Percentiles rank a stretch among this genome's conserved stretches.
These are phyloP conservation scores for Kwoniella sp. DNA, from an alignment of 768 basidiomycete species.

Conservation along the genomic window DNA sequence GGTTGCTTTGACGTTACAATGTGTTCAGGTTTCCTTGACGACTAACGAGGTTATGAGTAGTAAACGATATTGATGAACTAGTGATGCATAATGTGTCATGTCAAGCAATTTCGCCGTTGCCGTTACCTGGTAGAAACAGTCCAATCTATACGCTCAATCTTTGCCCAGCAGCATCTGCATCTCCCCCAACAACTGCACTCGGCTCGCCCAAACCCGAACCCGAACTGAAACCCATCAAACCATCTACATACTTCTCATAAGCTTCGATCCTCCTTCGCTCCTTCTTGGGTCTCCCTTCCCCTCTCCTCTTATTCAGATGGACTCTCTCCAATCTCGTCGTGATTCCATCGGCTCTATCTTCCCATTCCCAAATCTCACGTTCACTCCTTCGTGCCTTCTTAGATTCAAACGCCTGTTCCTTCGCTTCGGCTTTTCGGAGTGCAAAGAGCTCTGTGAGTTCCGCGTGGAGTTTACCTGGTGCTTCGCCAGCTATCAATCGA, in stretches of 20 bases:
- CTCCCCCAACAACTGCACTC: not conserved
- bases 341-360: conserved; percentile 27
- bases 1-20: no score
- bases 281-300: conserved; percentile 30
- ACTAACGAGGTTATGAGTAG: no score
- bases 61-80: no score
- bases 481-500: conserved; percentile 22
- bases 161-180: not conserved
- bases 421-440: conserved; percentile 8
- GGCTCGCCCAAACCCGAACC: not conserved
- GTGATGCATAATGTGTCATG: not conserved
- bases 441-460: conserved; percentile 8
- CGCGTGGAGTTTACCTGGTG: conserved; percentile 10
- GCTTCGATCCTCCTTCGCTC: conserved; percentile 27
- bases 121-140: no score
- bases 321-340: conserved; percentile 36
- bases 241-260: not conserved
- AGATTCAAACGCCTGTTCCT: conserved; percentile 17
- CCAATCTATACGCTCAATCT: not conserved
- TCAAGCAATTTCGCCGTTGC: no score
- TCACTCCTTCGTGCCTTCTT: conserved; percentile 30
- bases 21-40: no score
- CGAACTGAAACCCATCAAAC: no score
- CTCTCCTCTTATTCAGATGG: conserved; percentile 42
- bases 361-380: conserved; percentile 39